phyloP scores from a whole-genome alignment of 768 basidiomycete species.

The Suillus luteus region DNA sequence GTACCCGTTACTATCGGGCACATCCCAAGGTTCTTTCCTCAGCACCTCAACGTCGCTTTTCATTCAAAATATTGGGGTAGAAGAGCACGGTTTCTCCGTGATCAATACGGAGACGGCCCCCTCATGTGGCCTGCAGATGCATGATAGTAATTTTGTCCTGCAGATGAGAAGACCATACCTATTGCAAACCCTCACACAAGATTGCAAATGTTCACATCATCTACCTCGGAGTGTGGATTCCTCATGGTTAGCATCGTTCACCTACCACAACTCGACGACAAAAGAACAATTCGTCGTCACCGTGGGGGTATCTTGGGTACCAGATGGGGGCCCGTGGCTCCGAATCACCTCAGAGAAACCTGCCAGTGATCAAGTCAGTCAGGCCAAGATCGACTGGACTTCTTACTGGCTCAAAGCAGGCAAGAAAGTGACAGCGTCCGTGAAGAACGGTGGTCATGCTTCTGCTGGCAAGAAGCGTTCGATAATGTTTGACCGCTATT shows the following conservation, averaged over 20 bases:
- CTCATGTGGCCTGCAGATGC: background rate
- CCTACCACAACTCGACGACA: background rate
- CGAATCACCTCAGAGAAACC: background rate
- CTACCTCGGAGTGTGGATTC: background rate
- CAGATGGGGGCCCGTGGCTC: conserved; percentile 2
- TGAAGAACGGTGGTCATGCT: conserved; percentile 5
- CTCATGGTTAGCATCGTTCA: conserved; percentile 5
- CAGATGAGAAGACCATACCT: background rate
- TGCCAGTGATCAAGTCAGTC: background rate
- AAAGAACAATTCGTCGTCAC: background rate
- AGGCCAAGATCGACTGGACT: conserved; percentile 3
- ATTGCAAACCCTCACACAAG: background rate
- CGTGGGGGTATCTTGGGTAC: background rate
- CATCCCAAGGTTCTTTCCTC: background rate
- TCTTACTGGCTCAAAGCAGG: conserved; percentile 3
- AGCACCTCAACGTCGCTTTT: background rate
- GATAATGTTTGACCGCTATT: background rate
- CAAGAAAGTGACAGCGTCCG: conserved; percentile 2
- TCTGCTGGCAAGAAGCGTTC: conserved; percentile 4
- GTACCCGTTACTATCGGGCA: background rate
- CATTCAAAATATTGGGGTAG: background rate
- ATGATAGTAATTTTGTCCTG: background rate
- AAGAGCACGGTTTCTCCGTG: background rate
- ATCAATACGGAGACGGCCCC: background rate
- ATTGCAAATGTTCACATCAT: background rate